Evolutionary conservation across 2,329 filamentous ascomycete species (phyloP), one percentile per base, ranked within the genome.

Genomic region (Juglanconis sp.): DNA sequence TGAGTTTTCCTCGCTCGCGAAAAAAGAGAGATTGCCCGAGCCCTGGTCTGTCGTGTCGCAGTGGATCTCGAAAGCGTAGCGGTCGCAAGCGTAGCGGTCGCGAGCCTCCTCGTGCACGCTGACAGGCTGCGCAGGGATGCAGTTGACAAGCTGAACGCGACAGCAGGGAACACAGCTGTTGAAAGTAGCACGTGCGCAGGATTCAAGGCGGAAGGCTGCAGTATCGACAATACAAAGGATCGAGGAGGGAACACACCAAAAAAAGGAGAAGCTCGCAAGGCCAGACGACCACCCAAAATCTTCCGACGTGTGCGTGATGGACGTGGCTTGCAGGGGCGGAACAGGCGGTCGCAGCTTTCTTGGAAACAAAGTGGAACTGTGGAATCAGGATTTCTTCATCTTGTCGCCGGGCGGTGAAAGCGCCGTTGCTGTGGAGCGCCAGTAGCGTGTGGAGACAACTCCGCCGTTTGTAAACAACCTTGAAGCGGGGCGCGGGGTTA

Each of bases 261-360:
- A 17, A 31, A 48, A 35, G 34, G 34, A 49, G 11, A 56, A 36
- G 24, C 11, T 31, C n/a, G n/a, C 24, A 38, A 4, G 7, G 31
- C 9, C 31, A 24, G 42, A 8, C 34, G 8, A 49, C 4, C n/a
- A 34, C 7, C 13, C 32, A 47, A 44, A 44, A 51, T 36, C 47
- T 57, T 50, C 49, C 47, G 46, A 50, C 55, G 47, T 34, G 31
- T 32, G 31, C 48, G 48, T 17, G 9, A 51, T 10, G 48, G 38
- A 52, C 48, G 55, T 52, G 55, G 55, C 55, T 47, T 57, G 55
- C 48, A 47, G 32, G 31, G 13, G 15, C 13, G 44, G 15, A 42
- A 52, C 24, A 24, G 46, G 46, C 32, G 38, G 52, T 42, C 15
- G 40, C 6, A 44, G 6, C 15, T 13, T 36, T n/a, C 34, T 6